A percentile compares a stretch with the other conserved stretches of the same genome.
These are phyloP conservation scores for Scutellospora calospora DNA, from an alignment of 371 early-diverging fungal genomes.

Conservation along the genomic window DNA sequence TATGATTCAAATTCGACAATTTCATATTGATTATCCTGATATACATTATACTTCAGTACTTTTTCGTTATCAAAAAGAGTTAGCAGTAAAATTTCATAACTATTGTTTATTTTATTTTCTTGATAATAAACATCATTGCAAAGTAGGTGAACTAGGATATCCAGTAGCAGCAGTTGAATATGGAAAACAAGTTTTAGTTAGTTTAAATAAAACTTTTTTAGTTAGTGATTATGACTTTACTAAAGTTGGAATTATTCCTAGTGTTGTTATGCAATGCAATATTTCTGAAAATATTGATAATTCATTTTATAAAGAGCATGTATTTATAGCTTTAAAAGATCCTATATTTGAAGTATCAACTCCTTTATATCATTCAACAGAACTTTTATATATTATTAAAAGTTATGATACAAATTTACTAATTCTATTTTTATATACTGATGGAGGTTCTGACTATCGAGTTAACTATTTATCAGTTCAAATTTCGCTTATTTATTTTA, in stretches of 20 bases:
- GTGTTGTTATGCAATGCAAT: neutral
- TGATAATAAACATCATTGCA: neutral
- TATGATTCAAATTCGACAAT: neutral
- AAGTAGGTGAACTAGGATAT: neutral
- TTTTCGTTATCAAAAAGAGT: neutral
- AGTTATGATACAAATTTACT: neutral
- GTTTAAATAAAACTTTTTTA: neutral
- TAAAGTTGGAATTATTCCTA: neutral
- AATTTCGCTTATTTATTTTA: neutral
- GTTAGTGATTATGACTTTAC: neutral
- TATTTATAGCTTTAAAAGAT: too few species aligned
- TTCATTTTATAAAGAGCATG: too few species aligned
- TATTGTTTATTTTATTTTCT: neutral
- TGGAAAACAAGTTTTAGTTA: neutral
- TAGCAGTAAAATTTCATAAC: neutral
- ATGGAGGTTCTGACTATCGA: neutral
- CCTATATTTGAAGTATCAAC: too few species aligned
- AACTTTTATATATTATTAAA: too few species aligned
- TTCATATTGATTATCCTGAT: neutral
- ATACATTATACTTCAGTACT: neutral
- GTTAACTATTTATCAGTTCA: conserved; percentile 5
- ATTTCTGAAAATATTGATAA: neutral
- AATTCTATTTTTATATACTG: neutral
- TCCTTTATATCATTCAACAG: too few species aligned
- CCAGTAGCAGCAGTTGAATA: neutral